A percentile compares a stretch with the other conserved stretches of the same genome.
Evolutionary conservation across 192 early-diverging fungal species (phyloP).

Genomic region (Glomus cerebriforme): DNA sequence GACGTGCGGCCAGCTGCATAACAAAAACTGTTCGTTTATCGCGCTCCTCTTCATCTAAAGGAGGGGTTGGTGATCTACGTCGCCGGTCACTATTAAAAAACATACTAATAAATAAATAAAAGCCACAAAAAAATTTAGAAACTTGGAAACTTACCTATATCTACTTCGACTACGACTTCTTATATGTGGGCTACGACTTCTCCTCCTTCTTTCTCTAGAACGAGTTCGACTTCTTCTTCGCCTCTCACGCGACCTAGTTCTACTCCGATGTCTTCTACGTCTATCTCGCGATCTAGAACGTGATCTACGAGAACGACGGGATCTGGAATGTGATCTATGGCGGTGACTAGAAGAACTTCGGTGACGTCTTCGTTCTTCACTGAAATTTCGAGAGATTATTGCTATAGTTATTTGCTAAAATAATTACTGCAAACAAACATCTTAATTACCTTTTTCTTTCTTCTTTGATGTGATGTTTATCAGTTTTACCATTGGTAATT

Average conservation of each 20-base stretch:
- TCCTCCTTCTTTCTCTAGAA: constrained; percentile 34
- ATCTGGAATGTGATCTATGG: constrained; percentile 42
- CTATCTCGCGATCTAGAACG: constrained; percentile 43
- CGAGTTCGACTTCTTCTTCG: constrained; percentile 33
- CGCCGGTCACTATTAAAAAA: constrained; percentile 39
- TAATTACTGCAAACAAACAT: not conserved
- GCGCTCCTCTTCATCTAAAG: constrained; percentile 73
- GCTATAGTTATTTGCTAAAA: constrained; percentile 5
- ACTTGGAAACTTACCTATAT: not conserved
- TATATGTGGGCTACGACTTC: constrained; percentile 47
- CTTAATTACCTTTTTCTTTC: not conserved
- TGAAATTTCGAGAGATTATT: constrained; percentile 15
- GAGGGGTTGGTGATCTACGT: constrained; percentile 65
- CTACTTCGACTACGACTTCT: constrained; percentile 32
- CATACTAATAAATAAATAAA: constrained; percentile 1
- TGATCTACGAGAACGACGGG: constrained; percentile 42
- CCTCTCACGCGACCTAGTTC: constrained; percentile 47
- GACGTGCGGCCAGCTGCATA: constrained; percentile 85
- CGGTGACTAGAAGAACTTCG: constrained; percentile 38
- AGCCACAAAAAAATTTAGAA: not conserved
- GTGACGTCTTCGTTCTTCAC: constrained; percentile 28
- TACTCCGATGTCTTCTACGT: constrained; percentile 46
- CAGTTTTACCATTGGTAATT: constrained; percentile 2
- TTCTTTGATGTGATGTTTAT: constrained; percentile 5
- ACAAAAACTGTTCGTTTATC: constrained; percentile 94